Evolutionary conservation across 164 flowering plant species (phyloP), one percentile per base, ranked within the genome.

Genomic region (Warburgia ugandensis): DNA sequence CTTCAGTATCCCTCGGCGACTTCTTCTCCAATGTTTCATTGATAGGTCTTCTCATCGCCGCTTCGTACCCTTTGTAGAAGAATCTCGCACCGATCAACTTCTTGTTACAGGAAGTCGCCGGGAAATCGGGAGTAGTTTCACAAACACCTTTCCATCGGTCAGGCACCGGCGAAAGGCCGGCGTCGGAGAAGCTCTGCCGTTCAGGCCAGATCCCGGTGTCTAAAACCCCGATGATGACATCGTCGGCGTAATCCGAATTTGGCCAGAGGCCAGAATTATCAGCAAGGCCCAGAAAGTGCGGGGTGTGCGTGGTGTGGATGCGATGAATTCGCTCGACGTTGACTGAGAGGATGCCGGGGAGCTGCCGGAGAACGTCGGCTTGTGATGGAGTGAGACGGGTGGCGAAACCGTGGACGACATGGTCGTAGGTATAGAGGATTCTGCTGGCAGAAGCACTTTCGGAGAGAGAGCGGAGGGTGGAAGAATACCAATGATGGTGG

Each of bases 131-230:
- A 0, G 62, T 52, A 2, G 66, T 45, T 41, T 73, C 80, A 55
- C 95, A 85, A 0, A 7, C 16, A 6, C 95, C 95, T 57, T 74
- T 78, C 94, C 95, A 90, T 2, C 27, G 7, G 1, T 61, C 10
- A 0, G 97, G 88, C 1, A 75, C 80, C 0, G 73, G 53, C 1
- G 75, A 48, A 17, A 80, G 65, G 0, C 76, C 83, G 1, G 55
- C 57, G 43, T 82, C 91, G 29, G 72, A 61, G 62, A 90, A 86
- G 66, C 91, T 90, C 12, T 45, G 72, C 0, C 63, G 67, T 29
- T 82, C 88, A 5, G 97, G 95, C 94, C 91, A 86, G 23, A 86
- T 77, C 0, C 97, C 97, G 29, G 94, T 84, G 40, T 90, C 97
- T 6, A 90, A 71, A 17, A 90, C 74, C 0, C 91, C 97, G 48